These are phyloP conservation scores for Mucor saturninus DNA, from an alignment of 371 early-diverging fungal genomes.

Conservation along the genomic window DNA sequence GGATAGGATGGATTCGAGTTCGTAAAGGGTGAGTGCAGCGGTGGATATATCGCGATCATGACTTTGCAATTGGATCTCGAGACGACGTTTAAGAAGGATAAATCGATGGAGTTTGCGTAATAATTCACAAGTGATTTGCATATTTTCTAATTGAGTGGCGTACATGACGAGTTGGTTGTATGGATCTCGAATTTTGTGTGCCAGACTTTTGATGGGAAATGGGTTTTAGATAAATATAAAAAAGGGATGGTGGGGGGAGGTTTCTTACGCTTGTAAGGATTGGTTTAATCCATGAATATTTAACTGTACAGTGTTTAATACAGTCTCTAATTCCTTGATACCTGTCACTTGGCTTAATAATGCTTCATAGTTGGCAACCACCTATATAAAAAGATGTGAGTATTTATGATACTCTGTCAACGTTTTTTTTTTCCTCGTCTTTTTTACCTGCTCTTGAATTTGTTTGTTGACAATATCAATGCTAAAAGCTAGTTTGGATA, in stretches of 20 bases:
- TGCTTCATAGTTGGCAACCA: conserved; percentile 71
- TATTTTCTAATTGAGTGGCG: conserved; percentile 65
- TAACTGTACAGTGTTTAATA: conserved; percentile 58
- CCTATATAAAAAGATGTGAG: conserved; percentile 42
- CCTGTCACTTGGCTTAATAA: conserved; percentile 75
- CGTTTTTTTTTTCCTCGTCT: too few species aligned
- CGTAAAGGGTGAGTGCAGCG: conserved; percentile 62
- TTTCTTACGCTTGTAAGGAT: conserved; percentile 62
- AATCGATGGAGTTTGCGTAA: conserved; percentile 72
- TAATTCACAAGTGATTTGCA: conserved; percentile 67
- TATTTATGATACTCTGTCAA: too few species aligned
- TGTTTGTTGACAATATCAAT: conserved; percentile 80
- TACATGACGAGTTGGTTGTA: conserved; percentile 64
- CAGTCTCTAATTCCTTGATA: conserved; percentile 65
- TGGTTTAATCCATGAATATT: conserved; percentile 60
- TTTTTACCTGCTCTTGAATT: conserved; percentile 73
- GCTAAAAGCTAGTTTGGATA: conserved; percentile 73
- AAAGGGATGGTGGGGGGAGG: too few species aligned
- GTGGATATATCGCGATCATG: conserved; percentile 59
- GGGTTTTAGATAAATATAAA: background rate
- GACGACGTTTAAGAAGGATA: conserved; percentile 60
- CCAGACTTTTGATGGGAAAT: conserved; percentile 42
- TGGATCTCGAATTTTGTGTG: conserved; percentile 63
- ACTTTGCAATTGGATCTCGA: conserved; percentile 58
- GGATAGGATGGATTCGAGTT: conserved; percentile 58